Conservation (phyloP, 495 filamentous ascomycete genomes). For the Aspergillus olivimuriae region DNA sequence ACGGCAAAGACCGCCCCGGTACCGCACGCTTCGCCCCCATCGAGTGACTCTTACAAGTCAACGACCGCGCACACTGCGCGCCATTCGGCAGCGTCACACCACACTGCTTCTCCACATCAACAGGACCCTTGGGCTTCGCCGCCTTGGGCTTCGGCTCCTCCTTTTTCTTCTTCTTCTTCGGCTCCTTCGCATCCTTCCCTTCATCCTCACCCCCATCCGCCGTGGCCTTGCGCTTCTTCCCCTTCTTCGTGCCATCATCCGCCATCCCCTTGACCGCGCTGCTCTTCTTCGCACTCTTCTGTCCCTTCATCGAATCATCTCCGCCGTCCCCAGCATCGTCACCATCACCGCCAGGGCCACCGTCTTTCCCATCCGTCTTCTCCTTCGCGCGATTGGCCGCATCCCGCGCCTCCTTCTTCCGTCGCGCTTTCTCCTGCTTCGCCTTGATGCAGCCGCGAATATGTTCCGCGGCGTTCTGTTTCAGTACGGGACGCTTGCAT, state of each 20-base stretch:
- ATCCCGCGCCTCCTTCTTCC: slow-evolving; percentile 67
- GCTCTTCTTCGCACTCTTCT: slow-evolving; percentile 69
- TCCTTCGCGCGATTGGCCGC: slow-evolving; percentile 57
- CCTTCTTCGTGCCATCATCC: slow-evolving; percentile 58
- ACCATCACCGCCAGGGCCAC: slow-evolving; percentile 27
- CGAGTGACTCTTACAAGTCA: slow-evolving; percentile 94
- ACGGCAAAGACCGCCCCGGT: slow-evolving; percentile 82
- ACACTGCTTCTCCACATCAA: slow-evolving; percentile 96
- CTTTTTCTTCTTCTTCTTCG: slow-evolving; percentile 92
- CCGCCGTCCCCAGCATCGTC: slow-evolving; percentile 28
- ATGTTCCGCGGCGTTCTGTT: slow-evolving; percentile 55
- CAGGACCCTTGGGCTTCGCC: slow-evolving; percentile 87
- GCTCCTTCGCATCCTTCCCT: slow-evolving; percentile 58
- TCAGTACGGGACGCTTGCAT: slow-evolving; percentile 69
- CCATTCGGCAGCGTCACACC: slow-evolving; percentile 83
- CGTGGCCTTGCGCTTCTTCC: slow-evolving; percentile 84
- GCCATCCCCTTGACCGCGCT: slow-evolving; percentile 57
- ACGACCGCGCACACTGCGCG: slow-evolving; percentile 78
- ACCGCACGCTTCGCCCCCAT: slow-evolving; percentile 96
- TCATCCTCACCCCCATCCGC: slow-evolving; percentile 48
- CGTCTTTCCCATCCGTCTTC: slow-evolving; percentile 51
- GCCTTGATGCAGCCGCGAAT: slow-evolving; percentile 62
- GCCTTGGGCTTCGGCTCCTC: slow-evolving; percentile 81
- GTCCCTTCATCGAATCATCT: slow-evolving; percentile 37
- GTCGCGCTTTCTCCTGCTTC: slow-evolving; percentile 77